These are phyloP conservation scores for Saururus chinensis DNA, from an alignment of 164 flowering plant species.

Conservation along the genomic window DNA sequence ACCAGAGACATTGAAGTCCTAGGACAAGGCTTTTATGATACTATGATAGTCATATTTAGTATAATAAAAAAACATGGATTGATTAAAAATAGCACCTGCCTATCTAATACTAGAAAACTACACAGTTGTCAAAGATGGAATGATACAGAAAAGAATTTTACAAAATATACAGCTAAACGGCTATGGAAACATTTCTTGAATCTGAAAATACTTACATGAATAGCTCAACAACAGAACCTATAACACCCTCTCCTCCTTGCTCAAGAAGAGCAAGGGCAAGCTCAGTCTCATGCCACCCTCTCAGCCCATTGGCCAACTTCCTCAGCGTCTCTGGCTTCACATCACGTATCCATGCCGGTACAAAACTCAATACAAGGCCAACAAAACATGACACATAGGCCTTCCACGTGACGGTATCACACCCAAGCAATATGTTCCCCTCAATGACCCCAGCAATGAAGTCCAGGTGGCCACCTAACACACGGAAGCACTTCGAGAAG, in stretches of 20 bases:
- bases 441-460: slow-evolving; percentile 65
- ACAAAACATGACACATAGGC: slow-evolving; percentile 68
- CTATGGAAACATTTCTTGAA: neutral
- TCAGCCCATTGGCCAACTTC: slow-evolving; percentile 61
- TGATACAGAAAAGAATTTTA: no score
- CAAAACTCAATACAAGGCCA: slow-evolving; percentile 50
- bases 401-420: slow-evolving; percentile 65
- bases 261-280: slow-evolving; percentile 71
- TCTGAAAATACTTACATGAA: slow-evolving; percentile 2
- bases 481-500: slow-evolving; percentile 25
- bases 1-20: no score
- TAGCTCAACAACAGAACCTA: slow-evolving; percentile 60
- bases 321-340: slow-evolving; percentile 42
- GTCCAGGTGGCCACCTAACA: slow-evolving; percentile 52
- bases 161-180: neutral
- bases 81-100: no score
- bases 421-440: slow-evolving; percentile 66
- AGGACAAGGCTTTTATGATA: no score
- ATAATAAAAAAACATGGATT: no score
- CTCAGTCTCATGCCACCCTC: slow-evolving; percentile 71
- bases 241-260: slow-evolving; percentile 52
- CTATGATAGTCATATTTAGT: no score
- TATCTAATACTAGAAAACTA: no score
- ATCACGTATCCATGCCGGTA: slow-evolving; percentile 61
- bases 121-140: no score